phyloP scores from a whole-genome alignment of 1,284 basidiomycete species.

The Trichosporon ovoides region DNA sequence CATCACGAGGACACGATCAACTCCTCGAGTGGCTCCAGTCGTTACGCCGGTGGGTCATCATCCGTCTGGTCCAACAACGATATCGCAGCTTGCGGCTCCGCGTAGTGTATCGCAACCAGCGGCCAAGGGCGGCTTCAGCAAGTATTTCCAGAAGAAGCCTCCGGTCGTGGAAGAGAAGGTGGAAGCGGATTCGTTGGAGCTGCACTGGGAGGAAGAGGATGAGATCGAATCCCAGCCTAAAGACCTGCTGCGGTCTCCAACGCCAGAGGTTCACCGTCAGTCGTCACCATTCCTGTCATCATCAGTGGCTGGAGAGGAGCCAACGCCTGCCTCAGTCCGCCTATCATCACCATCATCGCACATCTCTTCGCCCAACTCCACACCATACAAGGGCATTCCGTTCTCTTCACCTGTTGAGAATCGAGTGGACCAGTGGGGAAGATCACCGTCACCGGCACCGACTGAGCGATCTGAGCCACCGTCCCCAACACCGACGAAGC shows the following conservation, averaged over 20 bases:
- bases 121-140: conserved; percentile 19
- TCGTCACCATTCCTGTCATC: conserved; percentile 20
- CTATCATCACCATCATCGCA: conserved; percentile 7
- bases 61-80: conserved; percentile 33
- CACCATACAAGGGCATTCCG: conserved; percentile 2
- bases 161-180: not conserved
- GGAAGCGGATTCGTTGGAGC: conserved; percentile 5
- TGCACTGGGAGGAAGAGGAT: conserved; percentile 26
- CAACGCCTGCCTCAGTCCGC: conserved; percentile 8
- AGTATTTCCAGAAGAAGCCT: conserved; percentile 28
- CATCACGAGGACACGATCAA: conserved; percentile 23
- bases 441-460: not conserved
- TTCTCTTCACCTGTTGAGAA: conserved; percentile 5
- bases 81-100: conserved; percentile 30
- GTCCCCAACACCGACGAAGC: conserved; percentile 15
- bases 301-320: not conserved
- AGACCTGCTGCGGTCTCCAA: conserved; percentile 7
- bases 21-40: conserved; percentile 13
- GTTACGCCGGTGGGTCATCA: conserved; percentile 35
- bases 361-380: conserved; percentile 11
- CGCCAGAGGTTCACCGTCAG: conserved; percentile 14
- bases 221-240: conserved; percentile 5
- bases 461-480: conserved; percentile 4
- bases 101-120: conserved; percentile 5
- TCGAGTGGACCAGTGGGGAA: not conserved